phyloP scores from a whole-genome alignment of 2,329 filamentous ascomycete species.

The Claviceps digitariae region DNA sequence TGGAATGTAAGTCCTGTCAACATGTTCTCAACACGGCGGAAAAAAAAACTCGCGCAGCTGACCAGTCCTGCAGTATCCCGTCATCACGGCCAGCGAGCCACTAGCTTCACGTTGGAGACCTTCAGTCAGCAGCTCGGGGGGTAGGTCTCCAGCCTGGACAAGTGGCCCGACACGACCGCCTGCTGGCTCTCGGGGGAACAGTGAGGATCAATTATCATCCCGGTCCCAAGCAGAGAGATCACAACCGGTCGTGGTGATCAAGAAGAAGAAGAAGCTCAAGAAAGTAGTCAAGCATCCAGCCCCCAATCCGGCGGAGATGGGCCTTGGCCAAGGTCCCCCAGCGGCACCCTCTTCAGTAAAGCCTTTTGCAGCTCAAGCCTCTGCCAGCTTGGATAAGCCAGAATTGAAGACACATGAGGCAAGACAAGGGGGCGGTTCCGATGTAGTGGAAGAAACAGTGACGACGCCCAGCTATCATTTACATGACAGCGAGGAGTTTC shows the following conservation, averaged over 20 bases:
- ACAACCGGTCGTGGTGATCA: constrained; percentile 20
- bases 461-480: constrained; percentile 15
- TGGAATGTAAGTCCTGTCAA: constrained; percentile 64
- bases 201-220: background rate
- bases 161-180: constrained; percentile 12
- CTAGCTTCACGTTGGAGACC: constrained; percentile 50
- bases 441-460: constrained; percentile 6
- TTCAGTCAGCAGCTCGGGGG: constrained; percentile 16
- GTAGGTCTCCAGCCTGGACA: constrained; percentile 14
- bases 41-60: constrained; percentile 7
- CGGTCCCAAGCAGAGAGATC: constrained; percentile 9
- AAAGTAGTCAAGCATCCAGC: constrained; percentile 20
- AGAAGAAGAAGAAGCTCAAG: constrained; percentile 25
- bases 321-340: constrained; percentile 13
- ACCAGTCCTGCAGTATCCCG: constrained; percentile 56
- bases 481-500: constrained; percentile 29
- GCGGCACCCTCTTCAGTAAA: background rate
- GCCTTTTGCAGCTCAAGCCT: background rate
- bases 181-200: constrained; percentile 4
- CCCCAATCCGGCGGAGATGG: constrained; percentile 17
- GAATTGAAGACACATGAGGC: constrained; percentile 9
- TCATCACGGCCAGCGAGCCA: constrained; percentile 70
- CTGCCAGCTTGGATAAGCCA: constrained; percentile 1
- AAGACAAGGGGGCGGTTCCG: constrained; percentile 4
- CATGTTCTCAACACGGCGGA: background rate